Evolutionary conservation across 345 rosid species (phyloP), one percentile per base, ranked within the genome.

Genomic region (Raphanus sativus): DNA sequence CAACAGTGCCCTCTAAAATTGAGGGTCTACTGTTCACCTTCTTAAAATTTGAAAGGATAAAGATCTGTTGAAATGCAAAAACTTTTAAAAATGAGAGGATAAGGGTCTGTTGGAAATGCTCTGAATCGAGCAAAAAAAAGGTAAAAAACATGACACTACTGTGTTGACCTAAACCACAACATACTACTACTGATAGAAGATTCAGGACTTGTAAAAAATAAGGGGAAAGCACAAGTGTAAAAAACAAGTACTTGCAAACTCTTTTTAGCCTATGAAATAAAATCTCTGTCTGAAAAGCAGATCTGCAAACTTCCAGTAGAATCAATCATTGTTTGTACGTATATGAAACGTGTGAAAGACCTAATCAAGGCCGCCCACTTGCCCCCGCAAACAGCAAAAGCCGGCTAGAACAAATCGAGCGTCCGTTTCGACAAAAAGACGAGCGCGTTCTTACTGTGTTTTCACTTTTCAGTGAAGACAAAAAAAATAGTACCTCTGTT

Each of bases 331-430:
- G 8, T 5, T 0, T 32, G 36, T 48, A 38, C 36, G 42, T 7
- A 4, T 30, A 62, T 33, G 69, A 76, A 69, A 76, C 65, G 33
- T 76, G 56, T 69, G 69, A 12, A 62, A 48, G 24, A 52, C 3
- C 30, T 40, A 2, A 77, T 71, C 67, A 9, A 6, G 7, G 62
- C 76, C 72, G 72, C 67, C 72, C 72, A 77, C 50, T 30, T 65
- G 15, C 42, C 33, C 17, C 56, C 17, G 48, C 42, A 55, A 54
- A 52, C 59, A 52, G 25, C 59, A 52, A 36, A 77, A 38, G 65
- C 70, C 70, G 40, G 6, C 30, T 58, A 29, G 32, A 64, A 36
- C 55, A n/a, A 16, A 6, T 50, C 55, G 17, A 50, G 16, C 21
- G 1, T 50, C 55, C 55, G 55, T 50, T 7, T 5, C 55, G 21